Conservation (phyloP, 176 grass and related monocot species). For the Puya raimondii region DNA sequence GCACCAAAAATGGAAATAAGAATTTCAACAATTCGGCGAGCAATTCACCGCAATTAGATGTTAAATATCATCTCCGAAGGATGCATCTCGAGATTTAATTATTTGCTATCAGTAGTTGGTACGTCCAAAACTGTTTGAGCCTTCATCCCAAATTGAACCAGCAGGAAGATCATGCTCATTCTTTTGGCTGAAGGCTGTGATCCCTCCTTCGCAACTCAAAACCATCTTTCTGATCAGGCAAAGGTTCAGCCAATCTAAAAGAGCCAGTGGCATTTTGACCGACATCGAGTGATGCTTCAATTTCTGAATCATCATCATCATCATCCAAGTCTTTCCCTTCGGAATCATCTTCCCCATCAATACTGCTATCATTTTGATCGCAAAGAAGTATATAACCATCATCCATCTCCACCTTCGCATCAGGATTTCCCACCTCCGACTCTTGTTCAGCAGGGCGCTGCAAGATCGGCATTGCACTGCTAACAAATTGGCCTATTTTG, state of each 20-base stretch:
- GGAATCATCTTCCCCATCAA: conserved; percentile 27
- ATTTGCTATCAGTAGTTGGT: not conserved
- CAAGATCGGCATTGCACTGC: conserved; percentile 44
- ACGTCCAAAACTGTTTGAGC: not conserved
- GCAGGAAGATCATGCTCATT: not conserved
- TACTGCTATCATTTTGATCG: conserved; percentile 41
- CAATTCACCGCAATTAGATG: not conserved
- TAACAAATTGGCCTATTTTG: conserved; percentile 41
- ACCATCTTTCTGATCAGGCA: not conserved
- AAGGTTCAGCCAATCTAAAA: not conserved
- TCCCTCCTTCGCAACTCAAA: conserved; percentile 1
- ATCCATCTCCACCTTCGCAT: conserved; percentile 25
- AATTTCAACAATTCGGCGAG: not conserved
- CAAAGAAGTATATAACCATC: conserved; percentile 41
- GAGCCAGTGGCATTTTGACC: not conserved
- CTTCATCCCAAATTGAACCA: not conserved
- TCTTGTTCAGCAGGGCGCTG: conserved; percentile 48
- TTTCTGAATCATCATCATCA: conserved; percentile 31
- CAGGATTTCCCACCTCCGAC: conserved; percentile 43
- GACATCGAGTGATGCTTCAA: conserved; percentile 31
- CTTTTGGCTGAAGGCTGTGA: not conserved
- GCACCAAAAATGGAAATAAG: too few relatives aligned
- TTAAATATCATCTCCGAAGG: not conserved
- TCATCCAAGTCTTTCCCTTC: conserved; percentile 16
- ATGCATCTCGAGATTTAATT: not conserved